A percentile compares a stretch with the other conserved stretches of the same genome.
These are phyloP conservation scores for Trypanosoma melophagium DNA, from an alignment of 208 protist species.

Conservation along the genomic window DNA sequence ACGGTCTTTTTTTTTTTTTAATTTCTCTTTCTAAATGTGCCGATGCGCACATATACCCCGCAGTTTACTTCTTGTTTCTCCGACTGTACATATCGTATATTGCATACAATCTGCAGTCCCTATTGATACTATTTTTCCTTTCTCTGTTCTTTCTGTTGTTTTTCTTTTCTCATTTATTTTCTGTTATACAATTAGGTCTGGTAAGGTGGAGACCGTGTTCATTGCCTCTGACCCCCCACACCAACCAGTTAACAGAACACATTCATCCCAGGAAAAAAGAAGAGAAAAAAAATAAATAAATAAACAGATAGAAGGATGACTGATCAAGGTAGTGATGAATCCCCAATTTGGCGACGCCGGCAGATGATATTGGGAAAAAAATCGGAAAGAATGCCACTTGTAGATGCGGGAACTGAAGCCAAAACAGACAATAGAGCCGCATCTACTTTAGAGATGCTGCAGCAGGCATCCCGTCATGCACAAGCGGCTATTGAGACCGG, in stretches of 20 bases:
- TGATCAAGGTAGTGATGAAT: not conserved
- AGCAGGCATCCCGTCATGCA: conserved; percentile 15
- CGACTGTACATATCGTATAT: no score
- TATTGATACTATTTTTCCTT: no score
- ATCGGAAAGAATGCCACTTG: no score
- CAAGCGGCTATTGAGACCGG: conserved; percentile 14
- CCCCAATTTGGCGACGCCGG: not conserved
- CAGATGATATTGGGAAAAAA: not conserved
- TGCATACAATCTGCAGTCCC: no score
- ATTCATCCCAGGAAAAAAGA: not conserved
- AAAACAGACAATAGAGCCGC: not conserved
- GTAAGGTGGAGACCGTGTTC: no score
- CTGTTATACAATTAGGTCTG: no score
- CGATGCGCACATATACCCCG: not conserved
- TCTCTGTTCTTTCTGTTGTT: no score
- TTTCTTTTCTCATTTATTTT: no score
- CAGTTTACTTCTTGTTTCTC: no score
- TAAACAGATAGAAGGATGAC: not conserved
- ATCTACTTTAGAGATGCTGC: conserved; percentile 12
- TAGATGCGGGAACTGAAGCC: no score
- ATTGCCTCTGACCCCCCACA: no score
- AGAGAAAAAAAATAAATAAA: not conserved
- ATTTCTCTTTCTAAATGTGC: conserved; percentile 4
- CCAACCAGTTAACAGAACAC: no score
- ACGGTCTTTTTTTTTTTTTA: not conserved